phyloP scores from a whole-genome alignment of 2,329 filamentous ascomycete species.

The Fusarium sp. region DNA sequence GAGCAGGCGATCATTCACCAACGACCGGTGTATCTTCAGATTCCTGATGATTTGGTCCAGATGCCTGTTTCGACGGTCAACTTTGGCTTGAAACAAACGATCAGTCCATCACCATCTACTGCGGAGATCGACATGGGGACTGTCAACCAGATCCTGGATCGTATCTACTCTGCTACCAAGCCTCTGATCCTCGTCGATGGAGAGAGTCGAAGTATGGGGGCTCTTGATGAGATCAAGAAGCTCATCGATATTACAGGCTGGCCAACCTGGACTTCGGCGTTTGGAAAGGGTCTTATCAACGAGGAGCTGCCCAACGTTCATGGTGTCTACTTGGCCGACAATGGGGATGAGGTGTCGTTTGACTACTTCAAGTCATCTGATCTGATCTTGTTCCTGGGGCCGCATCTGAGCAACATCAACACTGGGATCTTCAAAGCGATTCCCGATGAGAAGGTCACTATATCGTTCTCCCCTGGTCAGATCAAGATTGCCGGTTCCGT shows the following conservation, averaged over 20 bases:
- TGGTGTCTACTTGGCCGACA: conserved; percentile 1
- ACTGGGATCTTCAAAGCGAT: conserved; percentile 8
- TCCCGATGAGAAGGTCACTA: not conserved
- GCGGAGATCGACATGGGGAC: not conserved
- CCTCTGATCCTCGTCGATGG: conserved; percentile 10
- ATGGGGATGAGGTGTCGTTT: not conserved
- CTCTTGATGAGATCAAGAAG: not conserved
- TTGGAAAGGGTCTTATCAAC: conserved; percentile 3
- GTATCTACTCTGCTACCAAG: conserved; percentile 6
- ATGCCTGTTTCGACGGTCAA: not conserved
- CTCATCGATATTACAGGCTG: not conserved
- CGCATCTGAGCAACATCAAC: conserved; percentile 18
- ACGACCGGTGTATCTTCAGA: conserved; percentile 12
- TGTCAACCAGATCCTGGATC: not conserved
- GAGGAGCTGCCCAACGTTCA: conserved; percentile 15
- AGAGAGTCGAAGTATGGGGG: conserved; percentile 1
- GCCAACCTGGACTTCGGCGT: conserved; percentile 18
- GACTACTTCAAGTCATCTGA: conserved; percentile 10
- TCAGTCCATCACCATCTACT: not conserved
- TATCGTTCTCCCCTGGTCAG: not conserved
- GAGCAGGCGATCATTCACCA: conserved; percentile 6
- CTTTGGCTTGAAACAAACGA: not conserved
- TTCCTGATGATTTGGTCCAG: conserved; percentile 11
- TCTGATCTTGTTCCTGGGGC: conserved; percentile 11
- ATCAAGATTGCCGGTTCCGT: not conserved